Evolutionary conservation across 1,139 yeast species (phyloP), one percentile per base, ranked within the genome.

Genomic region (Arxiozyma slooffiae): DNA sequence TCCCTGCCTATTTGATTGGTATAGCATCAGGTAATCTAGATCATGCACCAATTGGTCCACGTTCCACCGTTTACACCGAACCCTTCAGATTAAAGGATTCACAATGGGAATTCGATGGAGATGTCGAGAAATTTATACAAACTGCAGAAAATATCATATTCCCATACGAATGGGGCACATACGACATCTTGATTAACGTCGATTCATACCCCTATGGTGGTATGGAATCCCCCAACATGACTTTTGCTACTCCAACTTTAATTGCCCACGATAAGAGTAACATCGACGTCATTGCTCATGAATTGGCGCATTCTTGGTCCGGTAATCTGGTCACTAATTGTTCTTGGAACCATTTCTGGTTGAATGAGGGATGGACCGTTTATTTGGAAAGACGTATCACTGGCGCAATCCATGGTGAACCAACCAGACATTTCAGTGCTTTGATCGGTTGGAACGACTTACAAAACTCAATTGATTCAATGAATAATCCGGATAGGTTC

Each of bases 311-410:
- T 67, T 84, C 95, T 38, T 88, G 96, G 95, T 78, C 88, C 3
- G 96, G 96, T 46, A 88, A 88, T 66, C 74, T 88, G 58, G 95
- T 88, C 46, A 88, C 96, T 42, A 88, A 86, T 69, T 81, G 85
- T 60, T 82, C 92, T 0, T 88, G 96, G 94, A 92, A 86, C 66
- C 96, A 88, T 69, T 87, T 89, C 67, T 89, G 96, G 95, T 75
- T 89, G 57, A 89, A 89, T 65, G 97, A 89, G 71, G 97, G 97
- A 41, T 88, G 96, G 96, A 87, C 96, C 17, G 96, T 89, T 26
- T 89, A 88, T 65, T 69, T 89, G 40, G 96, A 89, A 68, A 79
- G 97, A 66, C 75, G 96, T 60, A 89, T 89, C 55, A 72, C 81
- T 43, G 96, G 86, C 36, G 79, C 77, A 7, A 68, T 87, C 37